Percentiles rank a stretch among this genome's conserved stretches.
phyloP scores from a whole-genome alignment of 495 filamentous ascomycete genomes.

The Lasiosphaeria miniovina region DNA sequence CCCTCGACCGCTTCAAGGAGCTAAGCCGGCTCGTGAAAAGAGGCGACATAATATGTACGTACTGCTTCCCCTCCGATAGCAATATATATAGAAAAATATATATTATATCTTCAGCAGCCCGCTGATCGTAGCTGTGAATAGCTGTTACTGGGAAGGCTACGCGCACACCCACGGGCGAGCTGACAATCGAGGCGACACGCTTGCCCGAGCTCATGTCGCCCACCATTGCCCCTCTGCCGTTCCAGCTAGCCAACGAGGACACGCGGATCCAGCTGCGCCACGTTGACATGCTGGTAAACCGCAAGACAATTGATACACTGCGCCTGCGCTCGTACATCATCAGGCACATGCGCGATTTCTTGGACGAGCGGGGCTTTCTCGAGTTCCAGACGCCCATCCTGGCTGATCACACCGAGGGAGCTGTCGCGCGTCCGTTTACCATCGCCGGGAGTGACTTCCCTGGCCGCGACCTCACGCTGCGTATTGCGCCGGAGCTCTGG shows the following conservation, averaged over 20 bases:
- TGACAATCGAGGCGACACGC: slow-evolving; percentile 66
- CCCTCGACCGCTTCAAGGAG: slow-evolving; percentile 47
- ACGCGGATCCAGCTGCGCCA: slow-evolving; percentile 66
- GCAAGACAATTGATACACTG: slow-evolving; percentile 60
- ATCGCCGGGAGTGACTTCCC: slow-evolving; percentile 70
- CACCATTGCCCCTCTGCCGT: slow-evolving; percentile 70
- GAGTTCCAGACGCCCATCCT: slow-evolving; percentile 91
- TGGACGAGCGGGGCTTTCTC: slow-evolving; percentile 67
- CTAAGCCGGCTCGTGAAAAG: slow-evolving; percentile 57
- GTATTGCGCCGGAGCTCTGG: slow-evolving; percentile 91
- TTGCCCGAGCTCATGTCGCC: slow-evolving; percentile 72
- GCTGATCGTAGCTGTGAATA: slow-evolving; percentile 34
- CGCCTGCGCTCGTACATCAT: slow-evolving; percentile 71
- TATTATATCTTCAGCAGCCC: slow-evolving; percentile 3
- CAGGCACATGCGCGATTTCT: slow-evolving; percentile 68
- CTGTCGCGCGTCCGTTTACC: slow-evolving; percentile 78
- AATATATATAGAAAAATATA: slow-evolving; percentile 5
- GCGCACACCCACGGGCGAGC: slow-evolving; percentile 68
- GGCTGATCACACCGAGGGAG: slow-evolving; percentile 71
- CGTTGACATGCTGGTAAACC: slow-evolving; percentile 77
- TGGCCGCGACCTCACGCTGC: slow-evolving; percentile 63
- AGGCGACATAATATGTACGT: slow-evolving; percentile 68
- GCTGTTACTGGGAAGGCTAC: slow-evolving; percentile 68
- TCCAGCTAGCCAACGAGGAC: slow-evolving; percentile 60
- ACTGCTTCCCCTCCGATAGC: slow-evolving; percentile 42